These are phyloP conservation scores for Phytopythium boreale DNA, from an alignment of 352 stramenopile species.

Conservation along the genomic window DNA sequence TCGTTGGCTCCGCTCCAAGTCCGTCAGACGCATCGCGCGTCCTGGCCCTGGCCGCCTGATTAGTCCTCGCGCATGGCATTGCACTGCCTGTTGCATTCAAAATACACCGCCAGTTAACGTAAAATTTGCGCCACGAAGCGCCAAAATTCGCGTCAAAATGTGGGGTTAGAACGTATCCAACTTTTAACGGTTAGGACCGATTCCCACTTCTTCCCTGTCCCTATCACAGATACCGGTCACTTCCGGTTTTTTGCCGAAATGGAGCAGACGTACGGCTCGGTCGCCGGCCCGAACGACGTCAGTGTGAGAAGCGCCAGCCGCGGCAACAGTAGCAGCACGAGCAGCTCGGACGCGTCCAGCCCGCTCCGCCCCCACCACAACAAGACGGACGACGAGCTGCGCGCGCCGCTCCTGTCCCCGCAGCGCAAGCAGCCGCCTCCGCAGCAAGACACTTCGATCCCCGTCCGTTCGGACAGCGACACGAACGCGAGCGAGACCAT, in stretches of 20 bases:
- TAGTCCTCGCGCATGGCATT: background rate
- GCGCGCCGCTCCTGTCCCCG: slow-evolving; percentile 1
- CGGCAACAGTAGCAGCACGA: background rate
- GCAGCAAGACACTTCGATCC: background rate
- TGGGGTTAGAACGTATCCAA: background rate
- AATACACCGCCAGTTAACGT: background rate
- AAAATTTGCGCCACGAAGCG: too few species aligned
- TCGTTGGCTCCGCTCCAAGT: background rate
- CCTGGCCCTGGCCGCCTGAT: background rate
- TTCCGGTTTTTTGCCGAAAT: background rate
- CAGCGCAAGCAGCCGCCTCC: background rate
- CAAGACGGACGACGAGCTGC: background rate
- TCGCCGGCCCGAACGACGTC: background rate
- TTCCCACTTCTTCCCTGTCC: background rate
- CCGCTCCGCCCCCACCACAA: background rate
- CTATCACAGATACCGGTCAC: background rate
- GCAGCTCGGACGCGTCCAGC: background rate
- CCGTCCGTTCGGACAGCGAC: background rate
- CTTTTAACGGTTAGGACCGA: background rate
- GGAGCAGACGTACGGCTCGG: slow-evolving; percentile 1
- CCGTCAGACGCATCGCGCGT: background rate
- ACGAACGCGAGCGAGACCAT: slow-evolving; percentile 21
- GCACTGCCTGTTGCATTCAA: background rate
- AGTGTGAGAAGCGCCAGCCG: background rate
- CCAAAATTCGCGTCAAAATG: too few species aligned